Conservation (phyloP, 768 basidiomycete genomes). For the Strobilomyces dryophilus region DNA sequence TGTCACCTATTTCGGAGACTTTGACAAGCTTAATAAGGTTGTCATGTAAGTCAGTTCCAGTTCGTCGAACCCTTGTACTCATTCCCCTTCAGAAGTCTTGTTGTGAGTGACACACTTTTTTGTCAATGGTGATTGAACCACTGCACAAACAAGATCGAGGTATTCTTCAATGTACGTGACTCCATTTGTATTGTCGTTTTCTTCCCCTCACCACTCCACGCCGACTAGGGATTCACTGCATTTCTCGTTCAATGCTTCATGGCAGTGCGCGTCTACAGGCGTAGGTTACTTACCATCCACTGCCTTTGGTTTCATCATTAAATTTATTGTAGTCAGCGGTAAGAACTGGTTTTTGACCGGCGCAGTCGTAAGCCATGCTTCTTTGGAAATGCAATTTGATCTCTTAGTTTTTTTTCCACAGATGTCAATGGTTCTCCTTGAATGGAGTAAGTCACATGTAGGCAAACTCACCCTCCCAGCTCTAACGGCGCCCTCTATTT, state of each 20-base stretch:
- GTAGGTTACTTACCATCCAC: slow-evolving; percentile 26
- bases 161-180: slow-evolving; percentile 44
- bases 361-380: slow-evolving; percentile 23
- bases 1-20: slow-evolving; percentile 37
- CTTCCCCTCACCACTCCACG: not conserved
- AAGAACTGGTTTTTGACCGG: slow-evolving; percentile 35
- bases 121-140: not conserved
- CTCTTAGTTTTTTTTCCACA: not conserved
- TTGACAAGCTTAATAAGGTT: not conserved
- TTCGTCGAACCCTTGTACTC: not conserved
- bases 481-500: slow-evolving; percentile 2
- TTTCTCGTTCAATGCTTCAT: slow-evolving; percentile 55
- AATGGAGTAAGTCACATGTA: slow-evolving; percentile 31
- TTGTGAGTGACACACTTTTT: not conserved
- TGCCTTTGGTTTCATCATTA: not conserved
- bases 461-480: not conserved
- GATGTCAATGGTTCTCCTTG: slow-evolving; percentile 33
- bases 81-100: not conserved
- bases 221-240: slow-evolving; percentile 37
- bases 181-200: not conserved
- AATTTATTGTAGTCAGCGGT: slow-evolving; percentile 44
- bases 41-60: not conserved
- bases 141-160: slow-evolving; percentile 37
- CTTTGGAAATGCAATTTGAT: not conserved
- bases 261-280: slow-evolving; percentile 43